These are phyloP conservation scores for Globisporangium uncinulatum DNA, from an alignment of 352 stramenopile genomes.

Conservation along the genomic window DNA sequence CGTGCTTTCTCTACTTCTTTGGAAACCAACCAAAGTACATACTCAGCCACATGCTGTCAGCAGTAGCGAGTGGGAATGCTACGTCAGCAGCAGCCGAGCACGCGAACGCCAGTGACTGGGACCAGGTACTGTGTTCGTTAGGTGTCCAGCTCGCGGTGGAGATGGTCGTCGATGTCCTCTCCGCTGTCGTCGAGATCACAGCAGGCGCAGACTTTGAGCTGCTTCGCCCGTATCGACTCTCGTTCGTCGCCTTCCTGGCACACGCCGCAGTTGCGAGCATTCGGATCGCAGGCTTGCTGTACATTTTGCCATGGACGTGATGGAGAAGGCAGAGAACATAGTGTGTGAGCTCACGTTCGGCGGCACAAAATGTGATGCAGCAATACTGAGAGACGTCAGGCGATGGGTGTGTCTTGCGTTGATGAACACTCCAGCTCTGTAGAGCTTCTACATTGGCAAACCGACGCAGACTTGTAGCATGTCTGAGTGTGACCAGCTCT, in stretches of 20 bases:
- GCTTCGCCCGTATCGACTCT: conserved; percentile 18
- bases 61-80: neutral
- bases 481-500: no score
- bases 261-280: conserved; percentile 26
- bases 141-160: conserved; percentile 8
- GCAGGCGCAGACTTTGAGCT: conserved; percentile 16
- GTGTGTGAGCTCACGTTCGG: no score
- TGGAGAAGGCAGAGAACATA: no score
- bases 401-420: no score
- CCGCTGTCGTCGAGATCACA: conserved; percentile 4
- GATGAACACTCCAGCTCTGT: no score
- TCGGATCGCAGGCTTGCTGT: conserved; percentile 22
- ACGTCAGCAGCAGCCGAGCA: neutral
- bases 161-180: conserved; percentile 9
- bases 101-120: neutral
- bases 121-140: conserved; percentile 5
- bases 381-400: no score
- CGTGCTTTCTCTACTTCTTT: conserved; percentile 35
- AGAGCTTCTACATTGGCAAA: no score
- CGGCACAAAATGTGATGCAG: no score
- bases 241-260: conserved; percentile 23
- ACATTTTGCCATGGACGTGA: neutral
- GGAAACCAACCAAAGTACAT: conserved; percentile 28
- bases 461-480: no score
- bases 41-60: neutral